These are phyloP conservation scores for Roridomyces roridus DNA, from an alignment of 768 basidiomycete genomes.

Conservation along the genomic window DNA sequence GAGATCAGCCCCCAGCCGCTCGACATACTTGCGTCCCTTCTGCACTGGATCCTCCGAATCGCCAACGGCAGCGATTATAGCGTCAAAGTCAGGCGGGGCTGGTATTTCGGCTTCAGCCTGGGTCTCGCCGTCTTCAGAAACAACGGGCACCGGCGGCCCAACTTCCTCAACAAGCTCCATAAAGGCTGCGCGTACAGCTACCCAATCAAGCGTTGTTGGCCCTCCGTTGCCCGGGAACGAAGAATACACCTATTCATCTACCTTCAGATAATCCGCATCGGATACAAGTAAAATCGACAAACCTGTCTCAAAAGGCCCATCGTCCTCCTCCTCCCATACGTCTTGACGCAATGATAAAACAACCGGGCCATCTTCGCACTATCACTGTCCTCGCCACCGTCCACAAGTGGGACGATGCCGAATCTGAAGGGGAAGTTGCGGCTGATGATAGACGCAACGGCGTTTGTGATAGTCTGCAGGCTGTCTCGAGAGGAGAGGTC, in stretches of 20 bases:
- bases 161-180: too few species aligned
- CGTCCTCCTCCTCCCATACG: conserved; percentile 70
- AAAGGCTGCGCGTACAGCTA: too few species aligned
- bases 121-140: too few species aligned
- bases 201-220: too few species aligned
- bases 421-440: conserved; percentile 81
- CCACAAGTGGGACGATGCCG: conserved; percentile 81
- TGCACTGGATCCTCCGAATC: conserved; percentile 40
- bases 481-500: conserved; percentile 74
- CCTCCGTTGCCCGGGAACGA: too few species aligned
- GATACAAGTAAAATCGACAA: too few species aligned
- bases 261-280: too few species aligned
- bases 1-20: conserved; percentile 60
- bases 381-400: conserved; percentile 56
- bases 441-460: conserved; percentile 73
- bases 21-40: conserved; percentile 57
- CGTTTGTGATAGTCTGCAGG: conserved; percentile 65
- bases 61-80: conserved; percentile 41
- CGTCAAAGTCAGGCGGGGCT: conserved; percentile 40
- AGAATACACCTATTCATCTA: too few species aligned
- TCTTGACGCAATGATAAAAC: conserved; percentile 71
- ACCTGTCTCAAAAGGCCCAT: conserved; percentile 66
- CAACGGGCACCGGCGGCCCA: too few species aligned
- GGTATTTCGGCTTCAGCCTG: neutral
- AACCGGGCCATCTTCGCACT: conserved; percentile 73